These are phyloP conservation scores for Fusarium tupiense DNA, from an alignment of 2,329 filamentous ascomycete genomes.

Conservation along the genomic window DNA sequence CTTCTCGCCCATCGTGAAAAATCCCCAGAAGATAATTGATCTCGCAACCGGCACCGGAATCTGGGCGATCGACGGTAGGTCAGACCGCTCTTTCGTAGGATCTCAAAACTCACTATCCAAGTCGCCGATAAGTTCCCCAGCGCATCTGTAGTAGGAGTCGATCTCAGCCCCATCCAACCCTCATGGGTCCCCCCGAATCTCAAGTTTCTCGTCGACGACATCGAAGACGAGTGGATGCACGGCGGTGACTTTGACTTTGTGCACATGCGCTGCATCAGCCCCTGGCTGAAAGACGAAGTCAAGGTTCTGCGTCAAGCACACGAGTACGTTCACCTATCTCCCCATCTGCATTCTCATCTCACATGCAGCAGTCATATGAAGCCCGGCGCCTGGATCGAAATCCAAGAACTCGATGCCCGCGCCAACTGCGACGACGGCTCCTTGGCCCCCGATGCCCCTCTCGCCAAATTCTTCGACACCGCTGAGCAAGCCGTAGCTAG, in stretches of 20 bases:
- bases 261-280: slow-evolving; percentile 40
- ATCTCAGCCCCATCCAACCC: slow-evolving; percentile 41
- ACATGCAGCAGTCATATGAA: slow-evolving; percentile 13
- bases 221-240: slow-evolving; percentile 60
- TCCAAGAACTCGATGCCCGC: slow-evolving; percentile 50
- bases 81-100: fast-evolving
- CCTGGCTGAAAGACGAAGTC: slow-evolving; percentile 32
- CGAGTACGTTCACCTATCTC: neutral
- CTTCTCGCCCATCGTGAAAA: slow-evolving; percentile 24
- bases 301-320: slow-evolving; percentile 29
- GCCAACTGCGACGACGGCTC: slow-evolving; percentile 53
- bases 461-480: slow-evolving; percentile 42
- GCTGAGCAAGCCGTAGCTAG: slow-evolving; percentile 34
- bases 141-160: slow-evolving; percentile 37
- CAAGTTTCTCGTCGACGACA: slow-evolving; percentile 50
- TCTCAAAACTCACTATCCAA: neutral
- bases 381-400: slow-evolving; percentile 38
- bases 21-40: slow-evolving; percentile 37
- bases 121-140: slow-evolving; percentile 41
- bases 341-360: neutral
- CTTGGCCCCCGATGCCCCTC: slow-evolving; percentile 46
- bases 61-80: slow-evolving; percentile 36
- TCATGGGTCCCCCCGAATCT: slow-evolving; percentile 54
- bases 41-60: slow-evolving; percentile 38
- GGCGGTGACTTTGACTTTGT: slow-evolving; percentile 34